Evolutionary conservation across 2,329 filamentous ascomycete species (phyloP).

Genomic region (Pseudogymnoascus sp.): DNA sequence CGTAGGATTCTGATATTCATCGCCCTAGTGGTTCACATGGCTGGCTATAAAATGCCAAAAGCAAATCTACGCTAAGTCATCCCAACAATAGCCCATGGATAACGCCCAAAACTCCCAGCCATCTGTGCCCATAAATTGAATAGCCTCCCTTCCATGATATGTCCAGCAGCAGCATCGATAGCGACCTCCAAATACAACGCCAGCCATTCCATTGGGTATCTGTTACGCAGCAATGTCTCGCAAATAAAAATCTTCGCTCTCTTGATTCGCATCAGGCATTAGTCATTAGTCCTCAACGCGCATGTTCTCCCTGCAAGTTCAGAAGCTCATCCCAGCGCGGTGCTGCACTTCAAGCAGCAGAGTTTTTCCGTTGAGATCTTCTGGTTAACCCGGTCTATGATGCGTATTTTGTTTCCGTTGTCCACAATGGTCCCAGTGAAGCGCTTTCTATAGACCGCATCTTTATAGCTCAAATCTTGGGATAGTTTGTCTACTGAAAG

Average conservation of each 20-base stretch:
- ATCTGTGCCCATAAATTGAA: background rate
- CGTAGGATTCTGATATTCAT: background rate
- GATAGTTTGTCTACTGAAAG: background rate
- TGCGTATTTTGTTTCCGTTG: constrained; percentile 20
- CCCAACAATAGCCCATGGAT: background rate
- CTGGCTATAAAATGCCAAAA: background rate
- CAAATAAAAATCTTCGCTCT: background rate
- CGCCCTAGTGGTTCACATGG: background rate
- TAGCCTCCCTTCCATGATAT: background rate
- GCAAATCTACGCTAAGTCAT: background rate
- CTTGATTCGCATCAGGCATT: background rate
- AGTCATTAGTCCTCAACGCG: background rate
- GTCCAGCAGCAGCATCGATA: background rate
- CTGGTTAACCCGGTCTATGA: constrained; percentile 13
- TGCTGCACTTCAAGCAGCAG: constrained; percentile 22
- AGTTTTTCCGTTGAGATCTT: constrained; percentile 18
- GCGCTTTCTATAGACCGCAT: constrained; percentile 11
- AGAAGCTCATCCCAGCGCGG: constrained; percentile 16
- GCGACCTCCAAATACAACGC: background rate
- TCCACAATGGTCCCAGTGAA: constrained; percentile 8
- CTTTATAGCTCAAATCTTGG: constrained; percentile 5
- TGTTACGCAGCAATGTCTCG: background rate
- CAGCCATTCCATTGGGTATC: background rate
- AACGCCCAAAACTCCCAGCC: background rate
- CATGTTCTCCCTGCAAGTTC: background rate